Conservation (phyloP, 805 yeast species). For the Priceomyces carsonii region DNA sequence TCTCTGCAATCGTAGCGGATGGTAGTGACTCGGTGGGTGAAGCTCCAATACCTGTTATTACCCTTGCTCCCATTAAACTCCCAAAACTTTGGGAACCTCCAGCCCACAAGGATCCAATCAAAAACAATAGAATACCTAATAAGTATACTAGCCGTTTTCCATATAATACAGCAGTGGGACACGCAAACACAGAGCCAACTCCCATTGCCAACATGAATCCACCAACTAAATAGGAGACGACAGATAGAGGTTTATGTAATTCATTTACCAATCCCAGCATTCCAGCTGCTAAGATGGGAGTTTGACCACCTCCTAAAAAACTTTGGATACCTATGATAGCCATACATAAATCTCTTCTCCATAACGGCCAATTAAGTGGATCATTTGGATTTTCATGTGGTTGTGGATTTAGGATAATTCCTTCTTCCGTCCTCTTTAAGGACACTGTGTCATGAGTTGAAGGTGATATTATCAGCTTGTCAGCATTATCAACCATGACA, state of each 20-base stretch:
- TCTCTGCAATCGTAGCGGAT: slow-evolving; percentile 60
- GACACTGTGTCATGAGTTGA: slow-evolving; percentile 14
- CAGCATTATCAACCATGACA: slow-evolving; percentile 34
- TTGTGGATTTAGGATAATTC: slow-evolving; percentile 58
- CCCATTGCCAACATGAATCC: slow-evolving; percentile 60
- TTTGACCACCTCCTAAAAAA: slow-evolving; percentile 62
- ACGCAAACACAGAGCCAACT: slow-evolving; percentile 55
- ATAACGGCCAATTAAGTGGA: slow-evolving; percentile 65
- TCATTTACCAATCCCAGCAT: slow-evolving; percentile 41
- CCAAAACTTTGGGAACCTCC: slow-evolving; percentile 51
- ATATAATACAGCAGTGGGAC: slow-evolving; percentile 56
- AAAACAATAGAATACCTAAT: slow-evolving; percentile 46
- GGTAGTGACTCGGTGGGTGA: slow-evolving; percentile 64
- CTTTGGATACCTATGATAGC: slow-evolving; percentile 56
- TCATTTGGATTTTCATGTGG: slow-evolving; percentile 65
- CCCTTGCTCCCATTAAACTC: slow-evolving; percentile 56
- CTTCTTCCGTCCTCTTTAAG: slow-evolving; percentile 47
- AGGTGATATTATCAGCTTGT: slow-evolving; percentile 8
- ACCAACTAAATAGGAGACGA: slow-evolving; percentile 56
- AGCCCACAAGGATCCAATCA: slow-evolving; percentile 56
- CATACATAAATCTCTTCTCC: slow-evolving; percentile 57
- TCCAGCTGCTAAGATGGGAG: slow-evolving; percentile 62
- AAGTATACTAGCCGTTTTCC: slow-evolving; percentile 62
- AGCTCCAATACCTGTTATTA: slow-evolving; percentile 59
- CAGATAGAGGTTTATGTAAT: slow-evolving; percentile 42